A percentile compares a stretch with the other conserved stretches of the same genome.
phyloP scores from a whole-genome alignment of 352 stramenopile species.

The Thalassiosira mediterranea region DNA sequence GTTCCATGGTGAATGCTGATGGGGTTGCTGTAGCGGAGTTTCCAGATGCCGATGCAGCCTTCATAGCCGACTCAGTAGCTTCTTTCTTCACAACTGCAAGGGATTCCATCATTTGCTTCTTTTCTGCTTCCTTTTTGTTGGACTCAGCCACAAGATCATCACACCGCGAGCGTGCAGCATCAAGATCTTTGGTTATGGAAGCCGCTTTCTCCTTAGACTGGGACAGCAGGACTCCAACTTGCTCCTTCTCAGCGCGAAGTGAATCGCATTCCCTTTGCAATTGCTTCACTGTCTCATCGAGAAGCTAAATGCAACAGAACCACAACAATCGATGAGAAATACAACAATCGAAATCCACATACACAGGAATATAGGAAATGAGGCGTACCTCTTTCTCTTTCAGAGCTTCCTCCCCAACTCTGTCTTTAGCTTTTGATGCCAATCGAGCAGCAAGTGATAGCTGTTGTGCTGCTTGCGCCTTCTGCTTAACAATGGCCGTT shows the following conservation, averaged over 20 bases:
- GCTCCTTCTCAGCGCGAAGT: conserved; percentile 57
- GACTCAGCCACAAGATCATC: conserved; percentile 74
- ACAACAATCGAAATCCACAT: not conserved
- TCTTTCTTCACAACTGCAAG: conserved; percentile 70
- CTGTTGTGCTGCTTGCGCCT: conserved; percentile 72
- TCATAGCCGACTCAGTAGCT: conserved; percentile 56
- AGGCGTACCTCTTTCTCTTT: conserved; percentile 59
- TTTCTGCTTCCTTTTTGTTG: conserved; percentile 68
- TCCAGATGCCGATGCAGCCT: conserved; percentile 38
- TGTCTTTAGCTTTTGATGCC: conserved; percentile 75
- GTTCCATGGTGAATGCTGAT: conserved; percentile 70
- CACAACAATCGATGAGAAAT: not conserved
- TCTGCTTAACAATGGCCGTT: conserved; percentile 73
- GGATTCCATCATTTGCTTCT: conserved; percentile 71
- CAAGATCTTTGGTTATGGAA: conserved; percentile 51
- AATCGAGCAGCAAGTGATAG: conserved; percentile 70
- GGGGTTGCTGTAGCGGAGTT: conserved; percentile 18
- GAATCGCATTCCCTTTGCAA: conserved; percentile 48
- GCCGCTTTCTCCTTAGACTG: conserved; percentile 59
- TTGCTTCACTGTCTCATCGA: conserved; percentile 58
- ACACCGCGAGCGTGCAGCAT: conserved; percentile 53
- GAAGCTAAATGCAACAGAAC: conserved; percentile 14
- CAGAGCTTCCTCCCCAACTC: conserved; percentile 70
- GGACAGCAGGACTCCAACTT: conserved; percentile 46
- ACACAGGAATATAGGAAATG: not conserved